Evolutionary conservation across 768 basidiomycete genomes (phyloP), one percentile per base, ranked within the genome.

Genomic region (Tylopilus sp.): DNA sequence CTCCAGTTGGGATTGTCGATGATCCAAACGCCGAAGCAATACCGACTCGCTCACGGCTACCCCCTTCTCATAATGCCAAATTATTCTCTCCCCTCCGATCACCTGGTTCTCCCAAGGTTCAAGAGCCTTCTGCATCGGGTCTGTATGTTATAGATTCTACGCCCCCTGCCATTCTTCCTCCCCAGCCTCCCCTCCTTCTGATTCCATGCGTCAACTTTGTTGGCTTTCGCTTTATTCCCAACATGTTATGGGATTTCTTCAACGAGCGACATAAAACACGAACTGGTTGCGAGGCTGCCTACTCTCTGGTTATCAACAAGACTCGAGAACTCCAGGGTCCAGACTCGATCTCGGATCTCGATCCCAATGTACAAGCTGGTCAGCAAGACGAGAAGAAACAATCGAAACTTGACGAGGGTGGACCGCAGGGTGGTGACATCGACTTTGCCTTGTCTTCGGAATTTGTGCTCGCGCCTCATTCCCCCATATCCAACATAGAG

Each of bases 221-320:
- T 47, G 94, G 94, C 7, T 79, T 95, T 63, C 79, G 77, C 25
- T 88, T 90, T 62, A 83, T 95, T 50, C 94, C 94, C 12, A 71
- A 80, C 59, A 95, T 95, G 92, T 79, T 95, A 42, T 86, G 83
- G 82, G 89, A 84, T 56, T 93, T 93, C 70, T 98, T 97, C 75
- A 94, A 92, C 65, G 85, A 89, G 65, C 83, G 93, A 8, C 73
- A 82, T 42, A 83, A 88, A 62, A 91, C 92, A n/a, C 79, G 71
- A 6, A 69, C 79, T 12, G 95, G 95, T 28, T 86, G 88, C 10
- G 84, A 95, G 57, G 86, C 86, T 11, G 94, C 86, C 0, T 88
- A 90, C 64, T 73, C 75, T 41, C 75, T 98, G 50, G 78, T 97
- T 57, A 74, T 77, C 68, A 74, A 73, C 6, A 60, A 75, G 41